A percentile compares a stretch with the other conserved stretches of the same genome.
Conservation (phyloP, 2,329 filamentous ascomycete genomes). For the Zymoseptoria pseudotritici region DNA sequence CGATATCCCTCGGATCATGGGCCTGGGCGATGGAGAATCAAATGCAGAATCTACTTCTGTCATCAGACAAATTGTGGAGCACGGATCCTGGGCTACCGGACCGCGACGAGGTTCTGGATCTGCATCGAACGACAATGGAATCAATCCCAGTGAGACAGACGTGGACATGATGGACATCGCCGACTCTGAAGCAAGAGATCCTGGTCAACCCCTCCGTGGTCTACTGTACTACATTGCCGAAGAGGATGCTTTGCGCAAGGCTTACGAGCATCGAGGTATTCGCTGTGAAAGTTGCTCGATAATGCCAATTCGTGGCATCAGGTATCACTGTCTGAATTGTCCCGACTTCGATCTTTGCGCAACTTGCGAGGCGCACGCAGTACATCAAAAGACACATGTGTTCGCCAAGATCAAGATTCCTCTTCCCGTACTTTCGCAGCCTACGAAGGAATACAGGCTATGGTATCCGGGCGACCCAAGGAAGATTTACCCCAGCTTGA, state of each 20-base stretch:
- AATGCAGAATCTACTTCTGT: slow-evolving; percentile 3
- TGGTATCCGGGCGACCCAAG: slow-evolving; percentile 87
- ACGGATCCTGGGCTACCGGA: neutral
- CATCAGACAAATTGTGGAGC: slow-evolving; percentile 1
- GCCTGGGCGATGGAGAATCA: neutral
- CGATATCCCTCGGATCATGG: neutral
- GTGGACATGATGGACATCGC: slow-evolving; percentile 5
- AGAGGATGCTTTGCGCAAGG: slow-evolving; percentile 79
- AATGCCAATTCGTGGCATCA: slow-evolving; percentile 81
- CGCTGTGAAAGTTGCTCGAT: slow-evolving; percentile 84
- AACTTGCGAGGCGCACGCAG: slow-evolving; percentile 61
- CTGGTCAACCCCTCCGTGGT: slow-evolving; percentile 27
- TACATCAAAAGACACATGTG: slow-evolving; percentile 81
- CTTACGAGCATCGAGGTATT: slow-evolving; percentile 87
- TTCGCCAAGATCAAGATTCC: slow-evolving; percentile 96
- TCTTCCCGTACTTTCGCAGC: slow-evolving; percentile 70
- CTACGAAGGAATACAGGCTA: slow-evolving; percentile 69
- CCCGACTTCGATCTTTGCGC: slow-evolving; percentile 94
- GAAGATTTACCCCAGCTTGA: slow-evolving; percentile 59
- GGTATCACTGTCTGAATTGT: slow-evolving; percentile 82
- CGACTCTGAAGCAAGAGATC: slow-evolving; percentile 13
- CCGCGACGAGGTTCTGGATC: slow-evolving; percentile 2
- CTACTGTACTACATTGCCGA: slow-evolving; percentile 88
- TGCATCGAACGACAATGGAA: slow-evolving; percentile 6
- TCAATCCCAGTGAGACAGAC: slow-evolving; percentile 22